These are phyloP conservation scores for Phytopythium litorale DNA, from an alignment of 352 stramenopile species.

Conservation along the genomic window DNA sequence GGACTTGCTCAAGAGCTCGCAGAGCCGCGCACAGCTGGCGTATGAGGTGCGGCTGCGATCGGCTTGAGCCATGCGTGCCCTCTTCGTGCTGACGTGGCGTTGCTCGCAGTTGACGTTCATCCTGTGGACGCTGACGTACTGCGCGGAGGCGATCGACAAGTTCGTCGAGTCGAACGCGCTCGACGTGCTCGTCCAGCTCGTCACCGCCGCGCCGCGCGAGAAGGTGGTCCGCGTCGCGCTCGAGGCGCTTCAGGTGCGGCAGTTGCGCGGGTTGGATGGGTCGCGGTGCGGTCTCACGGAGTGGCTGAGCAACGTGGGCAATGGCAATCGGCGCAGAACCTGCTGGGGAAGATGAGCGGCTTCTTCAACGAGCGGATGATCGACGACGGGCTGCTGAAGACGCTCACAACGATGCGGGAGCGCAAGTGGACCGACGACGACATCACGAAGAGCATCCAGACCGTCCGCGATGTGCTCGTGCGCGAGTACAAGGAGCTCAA, in stretches of 20 bases:
- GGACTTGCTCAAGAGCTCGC: slow-evolving; percentile 70
- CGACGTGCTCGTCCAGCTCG: slow-evolving; percentile 72
- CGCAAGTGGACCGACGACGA: slow-evolving; percentile 96
- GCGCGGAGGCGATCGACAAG: slow-evolving; percentile 73
- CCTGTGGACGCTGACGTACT: slow-evolving; percentile 96
- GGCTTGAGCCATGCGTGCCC: neutral
- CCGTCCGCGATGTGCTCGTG: slow-evolving; percentile 76
- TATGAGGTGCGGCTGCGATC: slow-evolving; percentile 73
- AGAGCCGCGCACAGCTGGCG: slow-evolving; percentile 91
- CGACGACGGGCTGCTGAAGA: slow-evolving; percentile 93
- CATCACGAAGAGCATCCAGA: slow-evolving; percentile 82
- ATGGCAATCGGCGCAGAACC: slow-evolving; percentile 35
- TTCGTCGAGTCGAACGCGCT: slow-evolving; percentile 66
- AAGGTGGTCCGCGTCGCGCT: slow-evolving; percentile 97
- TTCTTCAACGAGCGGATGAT: slow-evolving; percentile 95
- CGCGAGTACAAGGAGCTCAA: slow-evolving; percentile 88
- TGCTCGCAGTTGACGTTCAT: slow-evolving; percentile 90
- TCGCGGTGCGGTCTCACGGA: neutral
- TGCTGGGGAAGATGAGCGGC: slow-evolving; percentile 74
- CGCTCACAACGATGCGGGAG: slow-evolving; percentile 91
- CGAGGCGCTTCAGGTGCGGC: slow-evolving; percentile 81
- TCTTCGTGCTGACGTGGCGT: neutral
- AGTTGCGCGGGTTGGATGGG: neutral
- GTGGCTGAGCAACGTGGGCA: neutral
- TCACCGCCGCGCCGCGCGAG: slow-evolving; percentile 92